Percentiles rank a stretch among this genome's conserved stretches.
Evolutionary conservation across 371 early-diverging fungal species (phyloP).

Genomic region (Actinomortierella ambigua): DNA sequence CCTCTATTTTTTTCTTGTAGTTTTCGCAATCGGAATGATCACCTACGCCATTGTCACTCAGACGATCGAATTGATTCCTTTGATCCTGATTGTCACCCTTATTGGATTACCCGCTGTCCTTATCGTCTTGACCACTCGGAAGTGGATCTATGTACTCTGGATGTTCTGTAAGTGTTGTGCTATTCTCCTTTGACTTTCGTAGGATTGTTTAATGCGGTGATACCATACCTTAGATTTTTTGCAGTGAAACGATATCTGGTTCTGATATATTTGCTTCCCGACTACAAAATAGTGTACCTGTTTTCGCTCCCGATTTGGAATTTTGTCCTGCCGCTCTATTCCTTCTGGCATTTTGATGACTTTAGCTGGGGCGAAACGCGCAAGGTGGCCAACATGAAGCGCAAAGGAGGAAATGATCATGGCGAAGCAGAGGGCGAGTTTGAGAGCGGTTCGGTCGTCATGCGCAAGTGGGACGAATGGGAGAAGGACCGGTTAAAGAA

Average conservation of each 20-base stretch:
- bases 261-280: no score
- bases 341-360: slow-evolving; percentile 97
- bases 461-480: slow-evolving; percentile 77
- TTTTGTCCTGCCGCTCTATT: slow-evolving; percentile 89
- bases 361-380: slow-evolving; percentile 94
- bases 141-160: slow-evolving; percentile 82
- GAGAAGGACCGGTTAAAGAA: slow-evolving; percentile 62
- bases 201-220: background rate
- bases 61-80: slow-evolving; percentile 50
- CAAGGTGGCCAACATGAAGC: slow-evolving; percentile 69
- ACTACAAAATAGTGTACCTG: slow-evolving; percentile 53
- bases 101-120: slow-evolving; percentile 86
- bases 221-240: slow-evolving; percentile 2
- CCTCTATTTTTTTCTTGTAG: slow-evolving; percentile 55
- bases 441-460: slow-evolving; percentile 53
- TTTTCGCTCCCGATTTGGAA: slow-evolving; percentile 96
- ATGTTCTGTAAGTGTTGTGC: slow-evolving; percentile 59
- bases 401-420: slow-evolving; percentile 56
- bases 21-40: slow-evolving; percentile 33
- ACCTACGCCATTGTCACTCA: slow-evolving; percentile 17
- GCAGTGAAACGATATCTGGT: no score
- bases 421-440: slow-evolving; percentile 67
- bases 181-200: background rate
- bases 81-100: slow-evolving; percentile 65
- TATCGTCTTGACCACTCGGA: slow-evolving; percentile 85